Evolutionary conservation across 176 grass and related monocot genomes (phyloP), one percentile per base, ranked within the genome.

Genomic region (Pharus latifolius): DNA sequence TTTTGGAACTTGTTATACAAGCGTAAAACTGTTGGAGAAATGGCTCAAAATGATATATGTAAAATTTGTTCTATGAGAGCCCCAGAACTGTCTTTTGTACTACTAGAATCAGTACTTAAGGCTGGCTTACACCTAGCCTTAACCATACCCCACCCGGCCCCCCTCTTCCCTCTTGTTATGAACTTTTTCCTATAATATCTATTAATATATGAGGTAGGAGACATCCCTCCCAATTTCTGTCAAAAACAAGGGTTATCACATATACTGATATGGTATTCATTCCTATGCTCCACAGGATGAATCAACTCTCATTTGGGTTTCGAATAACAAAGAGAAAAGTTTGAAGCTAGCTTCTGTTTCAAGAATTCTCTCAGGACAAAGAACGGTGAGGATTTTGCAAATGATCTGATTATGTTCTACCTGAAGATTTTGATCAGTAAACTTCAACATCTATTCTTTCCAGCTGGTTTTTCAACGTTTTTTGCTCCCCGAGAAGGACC

Each of bases 401-500:
- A 46, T 18, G 47, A 18, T 17, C 12, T 40, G 49, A 9, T 15
- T 12, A 20, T 52, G 32, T 76, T 76, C 49, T 10, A 11, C 19
- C 28, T 65, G 78, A 45, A 45, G 28, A 12, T 43, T 69, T 33
- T 76, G 4, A 31, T 38, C 23, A 59, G 28, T 3, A 1, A 22
- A 20, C 59, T n/a, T 59, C 34, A 57, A 75, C 31, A 27, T 60
- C 2, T 78, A 14, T 80, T 72, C 31, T 77, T 40, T 74, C 47
- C 84, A 99, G 95, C 54, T 87, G 63, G 90, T 99, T 61, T 97
- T 99, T 41, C 95, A 99, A 83, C 90, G 90, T 53, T 99, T 85
- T 86, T 76, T 82, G 18, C 84, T 85, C 40, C 90, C 95, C 19
- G 95, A 99, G 19, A 99, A 99, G 72, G 87, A 94, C 16, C 85